A percentile compares a stretch with the other conserved stretches of the same genome.
These are phyloP conservation scores for Aegle marmelos DNA, from an alignment of 345 rosid species.

Conservation along the genomic window DNA sequence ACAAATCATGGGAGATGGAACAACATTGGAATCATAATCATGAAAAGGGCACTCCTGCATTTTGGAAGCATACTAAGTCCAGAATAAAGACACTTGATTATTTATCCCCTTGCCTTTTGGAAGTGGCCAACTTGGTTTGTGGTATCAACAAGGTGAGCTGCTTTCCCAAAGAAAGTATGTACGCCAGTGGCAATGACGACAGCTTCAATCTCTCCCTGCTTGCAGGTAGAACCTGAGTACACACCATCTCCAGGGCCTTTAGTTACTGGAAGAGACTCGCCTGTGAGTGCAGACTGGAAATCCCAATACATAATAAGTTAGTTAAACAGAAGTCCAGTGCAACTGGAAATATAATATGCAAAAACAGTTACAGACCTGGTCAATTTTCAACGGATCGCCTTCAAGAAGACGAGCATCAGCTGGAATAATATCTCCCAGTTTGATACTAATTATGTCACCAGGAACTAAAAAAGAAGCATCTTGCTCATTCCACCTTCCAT, in stretches of 20 bases:
- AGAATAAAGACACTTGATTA: not conserved
- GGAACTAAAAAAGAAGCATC: conserved; percentile 91
- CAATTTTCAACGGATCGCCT: conserved; percentile 94
- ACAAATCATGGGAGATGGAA: conserved; percentile 12
- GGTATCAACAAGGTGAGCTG: conserved; percentile 95
- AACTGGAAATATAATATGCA: conserved; percentile 6
- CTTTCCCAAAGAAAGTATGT: conserved; percentile 97
- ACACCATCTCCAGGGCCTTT: conserved; percentile 97
- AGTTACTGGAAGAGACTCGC: conserved; percentile 97
- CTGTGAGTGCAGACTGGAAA: conserved; percentile 93
- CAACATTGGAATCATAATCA: conserved; percentile 11
- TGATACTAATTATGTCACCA: conserved; percentile 86
- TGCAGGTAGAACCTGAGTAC: conserved; percentile 97
- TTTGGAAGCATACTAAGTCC: not conserved
- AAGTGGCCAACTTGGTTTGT: conserved; percentile 99
- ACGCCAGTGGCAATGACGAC: conserved; percentile 97
- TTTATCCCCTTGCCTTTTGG: conserved; percentile 62
- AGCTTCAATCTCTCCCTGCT: conserved; percentile 97
- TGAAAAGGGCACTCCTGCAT: not conserved
- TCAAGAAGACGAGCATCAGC: conserved; percentile 98
- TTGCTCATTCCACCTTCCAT: conserved; percentile 92
- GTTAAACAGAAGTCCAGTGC: conserved; percentile 6
- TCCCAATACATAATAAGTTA: conserved; percentile 6
- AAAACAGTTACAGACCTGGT: conserved; percentile 52
- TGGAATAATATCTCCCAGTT: conserved; percentile 93